These are phyloP conservation scores for Phytophthora pisi DNA, from an alignment of 352 stramenopile genomes.

Conservation along the genomic window DNA sequence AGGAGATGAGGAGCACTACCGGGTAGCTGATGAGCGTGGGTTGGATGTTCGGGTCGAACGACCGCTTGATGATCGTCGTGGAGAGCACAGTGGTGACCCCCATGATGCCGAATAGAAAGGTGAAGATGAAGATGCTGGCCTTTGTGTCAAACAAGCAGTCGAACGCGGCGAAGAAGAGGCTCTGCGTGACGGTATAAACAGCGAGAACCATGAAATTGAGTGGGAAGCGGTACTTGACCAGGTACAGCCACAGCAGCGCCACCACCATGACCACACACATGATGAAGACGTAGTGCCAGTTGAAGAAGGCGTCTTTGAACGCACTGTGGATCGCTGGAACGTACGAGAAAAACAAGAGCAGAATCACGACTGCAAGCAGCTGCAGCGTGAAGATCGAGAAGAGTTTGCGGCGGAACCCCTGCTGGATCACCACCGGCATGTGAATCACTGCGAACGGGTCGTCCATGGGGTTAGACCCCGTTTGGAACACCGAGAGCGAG, in stretches of 20 bases:
- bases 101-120: conserved; percentile 70
- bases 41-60: conserved; percentile 36
- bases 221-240: conserved; percentile 76
- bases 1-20: conserved; percentile 54
- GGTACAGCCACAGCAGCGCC: conserved; percentile 68
- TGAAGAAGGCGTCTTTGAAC: conserved; percentile 43
- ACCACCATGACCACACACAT: conserved; percentile 61
- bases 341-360: conserved; percentile 53
- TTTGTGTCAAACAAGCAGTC: conserved; percentile 65
- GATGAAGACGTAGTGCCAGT: conserved; percentile 61
- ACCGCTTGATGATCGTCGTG: conserved; percentile 51
- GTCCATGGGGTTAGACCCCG: conserved; percentile 68
- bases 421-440: conserved; percentile 69
- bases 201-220: conserved; percentile 71
- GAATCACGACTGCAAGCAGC: conserved; percentile 51
- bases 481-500: conserved; percentile 80
- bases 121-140: conserved; percentile 70
- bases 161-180: conserved; percentile 60
- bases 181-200: conserved; percentile 66
- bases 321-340: conserved; percentile 28
- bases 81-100: conserved; percentile 60
- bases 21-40: conserved; percentile 64
- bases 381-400: conserved; percentile 79
- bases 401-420: conserved; percentile 75
- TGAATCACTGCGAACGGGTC: conserved; percentile 76